Evolutionary conservation across 2,329 filamentous ascomycete genomes (phyloP).

Genomic region (Verticillium zaregamsianum): DNA sequence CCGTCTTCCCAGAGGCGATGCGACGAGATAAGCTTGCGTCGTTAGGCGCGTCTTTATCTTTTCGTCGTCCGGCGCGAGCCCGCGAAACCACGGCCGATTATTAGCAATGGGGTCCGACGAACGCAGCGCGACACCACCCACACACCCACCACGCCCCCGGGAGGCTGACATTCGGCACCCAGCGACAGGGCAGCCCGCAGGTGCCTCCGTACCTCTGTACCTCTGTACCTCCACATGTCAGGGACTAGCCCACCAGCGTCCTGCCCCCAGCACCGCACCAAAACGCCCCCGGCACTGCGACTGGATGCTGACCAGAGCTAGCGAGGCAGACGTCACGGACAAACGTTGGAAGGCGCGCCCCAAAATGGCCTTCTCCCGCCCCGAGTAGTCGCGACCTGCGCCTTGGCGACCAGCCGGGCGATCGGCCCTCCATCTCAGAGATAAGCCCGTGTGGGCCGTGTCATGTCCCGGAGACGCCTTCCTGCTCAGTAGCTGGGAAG

Average conservation of each 20-base stretch:
- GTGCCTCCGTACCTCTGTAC: neutral
- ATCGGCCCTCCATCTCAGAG: neutral
- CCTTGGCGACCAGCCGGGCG: neutral
- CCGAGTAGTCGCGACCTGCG: neutral
- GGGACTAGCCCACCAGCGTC: neutral
- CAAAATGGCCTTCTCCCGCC: neutral
- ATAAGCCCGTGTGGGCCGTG: neutral
- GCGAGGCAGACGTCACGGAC: neutral
- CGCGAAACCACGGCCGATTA: neutral
- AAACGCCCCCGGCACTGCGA: neutral
- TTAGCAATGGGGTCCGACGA: neutral
- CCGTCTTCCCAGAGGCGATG: slow-evolving; percentile 2
- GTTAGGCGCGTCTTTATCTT: slow-evolving; percentile 9
- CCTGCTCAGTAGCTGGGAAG: neutral
- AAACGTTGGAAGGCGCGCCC: neutral
- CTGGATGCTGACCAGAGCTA: neutral
- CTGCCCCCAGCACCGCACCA: neutral
- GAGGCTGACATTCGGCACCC: neutral
- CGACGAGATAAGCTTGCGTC: slow-evolving; percentile 23
- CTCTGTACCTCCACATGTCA: neutral
- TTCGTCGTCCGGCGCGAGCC: slow-evolving; percentile 6
- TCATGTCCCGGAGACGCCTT: neutral
- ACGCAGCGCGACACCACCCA: neutral
- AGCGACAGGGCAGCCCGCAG: neutral
- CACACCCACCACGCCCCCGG: neutral